These are phyloP conservation scores for Aspergillus fumigatiaffinis DNA, from an alignment of 2,329 filamentous ascomycete species.

Conservation along the genomic window DNA sequence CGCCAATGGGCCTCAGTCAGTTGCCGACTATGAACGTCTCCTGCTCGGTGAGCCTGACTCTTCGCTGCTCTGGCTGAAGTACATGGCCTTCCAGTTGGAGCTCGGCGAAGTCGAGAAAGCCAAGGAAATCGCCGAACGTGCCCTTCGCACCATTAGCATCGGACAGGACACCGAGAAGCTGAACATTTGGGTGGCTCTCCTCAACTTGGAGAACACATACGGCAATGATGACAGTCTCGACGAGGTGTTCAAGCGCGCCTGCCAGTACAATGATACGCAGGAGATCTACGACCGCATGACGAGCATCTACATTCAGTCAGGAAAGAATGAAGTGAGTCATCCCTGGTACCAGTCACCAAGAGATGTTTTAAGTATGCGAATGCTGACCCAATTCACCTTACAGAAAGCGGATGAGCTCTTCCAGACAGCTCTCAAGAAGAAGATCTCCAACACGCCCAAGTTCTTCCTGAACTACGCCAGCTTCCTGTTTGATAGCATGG, in stretches of 20 bases:
- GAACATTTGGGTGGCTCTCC: slow-evolving; percentile 89
- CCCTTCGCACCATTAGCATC: slow-evolving; percentile 85
- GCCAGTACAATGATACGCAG: slow-evolving; percentile 87
- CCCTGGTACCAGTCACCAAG: not conserved
- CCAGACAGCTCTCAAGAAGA: slow-evolving; percentile 83
- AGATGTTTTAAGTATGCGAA: not conserved
- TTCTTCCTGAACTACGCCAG: slow-evolving; percentile 94
- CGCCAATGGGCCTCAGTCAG: slow-evolving; percentile 78
- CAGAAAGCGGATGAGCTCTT: slow-evolving; percentile 88
- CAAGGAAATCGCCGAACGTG: slow-evolving; percentile 83
- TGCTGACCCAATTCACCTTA: slow-evolving; percentile 25
- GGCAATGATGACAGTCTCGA: slow-evolving; percentile 79
- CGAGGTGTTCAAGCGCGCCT: slow-evolving; percentile 84
- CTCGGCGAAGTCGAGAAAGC: slow-evolving; percentile 85
- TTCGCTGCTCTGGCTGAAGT: slow-evolving; percentile 90
- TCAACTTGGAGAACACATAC: slow-evolving; percentile 92
- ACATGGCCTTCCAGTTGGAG: slow-evolving; percentile 98
- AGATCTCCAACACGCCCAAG: slow-evolving; percentile 72
- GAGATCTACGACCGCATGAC: slow-evolving; percentile 85
- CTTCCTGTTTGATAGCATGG: slow-evolving; percentile 75
- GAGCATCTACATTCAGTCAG: slow-evolving; percentile 91
- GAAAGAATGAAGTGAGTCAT: slow-evolving; percentile 69
- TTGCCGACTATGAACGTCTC: slow-evolving; percentile 89
- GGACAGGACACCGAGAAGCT: slow-evolving; percentile 88
- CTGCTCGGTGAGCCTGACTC: slow-evolving; percentile 89